These are phyloP conservation scores for Penicillium sp. DNA, from an alignment of 2,329 filamentous ascomycete genomes.

Conservation along the genomic window DNA sequence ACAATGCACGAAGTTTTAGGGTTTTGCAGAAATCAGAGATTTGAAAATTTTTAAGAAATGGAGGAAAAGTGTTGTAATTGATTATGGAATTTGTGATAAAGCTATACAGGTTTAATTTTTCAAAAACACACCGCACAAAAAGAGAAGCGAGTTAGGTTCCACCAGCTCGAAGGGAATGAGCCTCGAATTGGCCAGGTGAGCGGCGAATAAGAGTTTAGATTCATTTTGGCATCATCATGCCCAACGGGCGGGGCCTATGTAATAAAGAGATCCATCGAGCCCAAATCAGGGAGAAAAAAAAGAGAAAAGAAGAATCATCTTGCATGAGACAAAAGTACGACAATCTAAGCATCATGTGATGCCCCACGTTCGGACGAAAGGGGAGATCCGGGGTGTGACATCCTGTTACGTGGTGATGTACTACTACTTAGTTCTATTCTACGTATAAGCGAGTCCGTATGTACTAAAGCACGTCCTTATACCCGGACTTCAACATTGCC, in stretches of 20 bases:
- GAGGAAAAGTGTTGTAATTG: too few species aligned
- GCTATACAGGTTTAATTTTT: not conserved
- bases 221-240: not conserved
- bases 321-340: constrained; percentile 19
- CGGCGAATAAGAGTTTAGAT: not conserved
- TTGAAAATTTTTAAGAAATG: not conserved
- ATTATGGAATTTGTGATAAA: too few species aligned
- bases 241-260: constrained; percentile 1
- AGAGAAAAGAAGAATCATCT: too few species aligned
- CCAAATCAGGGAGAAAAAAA: not conserved
- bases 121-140: not conserved
- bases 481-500: not conserved
- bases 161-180: not conserved
- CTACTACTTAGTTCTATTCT: too few species aligned
- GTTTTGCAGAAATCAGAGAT: not conserved
- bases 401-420: not conserved
- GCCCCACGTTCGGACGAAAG: constrained; percentile 27
- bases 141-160: not conserved
- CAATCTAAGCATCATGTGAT: not conserved
- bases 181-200: not conserved
- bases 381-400: constrained; percentile 26
- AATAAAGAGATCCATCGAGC: not conserved
- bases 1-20: not conserved
- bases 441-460: too few species aligned
- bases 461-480: too few species aligned